Conservation (phyloP, 2,329 filamentous ascomycete species). For the Alternaria angustiovoidea region DNA sequence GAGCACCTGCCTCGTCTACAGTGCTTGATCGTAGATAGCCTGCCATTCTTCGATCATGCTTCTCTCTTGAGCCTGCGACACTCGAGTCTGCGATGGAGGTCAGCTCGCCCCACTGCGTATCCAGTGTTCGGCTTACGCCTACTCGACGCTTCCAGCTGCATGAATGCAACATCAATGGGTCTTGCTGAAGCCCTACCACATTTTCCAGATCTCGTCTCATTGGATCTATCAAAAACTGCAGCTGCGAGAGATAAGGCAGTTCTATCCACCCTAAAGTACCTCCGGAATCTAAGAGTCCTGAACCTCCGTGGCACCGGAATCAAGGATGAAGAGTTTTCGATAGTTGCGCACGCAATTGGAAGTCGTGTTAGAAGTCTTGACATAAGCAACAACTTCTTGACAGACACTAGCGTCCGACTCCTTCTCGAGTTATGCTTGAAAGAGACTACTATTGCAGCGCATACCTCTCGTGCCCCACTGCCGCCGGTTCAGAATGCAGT, state of each 20-base stretch:
- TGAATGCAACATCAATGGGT: conserved; percentile 65
- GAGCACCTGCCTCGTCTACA: conserved; percentile 66
- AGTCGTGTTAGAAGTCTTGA: conserved; percentile 64
- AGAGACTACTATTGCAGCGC: conserved; percentile 21
- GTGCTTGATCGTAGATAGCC: conserved; percentile 64
- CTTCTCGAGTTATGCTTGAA: conserved; percentile 63
- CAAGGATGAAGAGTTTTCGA: conserved; percentile 61
- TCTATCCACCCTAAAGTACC: conserved; percentile 55
- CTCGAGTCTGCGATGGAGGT: conserved; percentile 36
- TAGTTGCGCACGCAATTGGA: conserved; percentile 62
- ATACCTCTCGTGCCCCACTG: conserved; percentile 24
- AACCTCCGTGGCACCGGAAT: conserved; percentile 64
- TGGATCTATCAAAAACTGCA: conserved; percentile 65
- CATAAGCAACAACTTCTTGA: conserved; percentile 64
- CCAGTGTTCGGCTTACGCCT: conserved; percentile 61
- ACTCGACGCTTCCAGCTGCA: conserved; percentile 64
- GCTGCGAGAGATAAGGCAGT: conserved; percentile 60
- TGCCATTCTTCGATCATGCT: conserved; percentile 70
- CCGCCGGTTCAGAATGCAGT: conserved; percentile 35
- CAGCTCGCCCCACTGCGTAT: conserved; percentile 33
- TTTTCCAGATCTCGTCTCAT: conserved; percentile 64
- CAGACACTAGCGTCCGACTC: conserved; percentile 62
- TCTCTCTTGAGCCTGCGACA: conserved; percentile 61
- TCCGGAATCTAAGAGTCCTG: conserved; percentile 63
- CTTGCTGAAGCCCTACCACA: conserved; percentile 61